These are phyloP conservation scores for Ramularia collo-cygni DNA, from an alignment of 2,329 filamentous ascomycete species.

Conservation along the genomic window DNA sequence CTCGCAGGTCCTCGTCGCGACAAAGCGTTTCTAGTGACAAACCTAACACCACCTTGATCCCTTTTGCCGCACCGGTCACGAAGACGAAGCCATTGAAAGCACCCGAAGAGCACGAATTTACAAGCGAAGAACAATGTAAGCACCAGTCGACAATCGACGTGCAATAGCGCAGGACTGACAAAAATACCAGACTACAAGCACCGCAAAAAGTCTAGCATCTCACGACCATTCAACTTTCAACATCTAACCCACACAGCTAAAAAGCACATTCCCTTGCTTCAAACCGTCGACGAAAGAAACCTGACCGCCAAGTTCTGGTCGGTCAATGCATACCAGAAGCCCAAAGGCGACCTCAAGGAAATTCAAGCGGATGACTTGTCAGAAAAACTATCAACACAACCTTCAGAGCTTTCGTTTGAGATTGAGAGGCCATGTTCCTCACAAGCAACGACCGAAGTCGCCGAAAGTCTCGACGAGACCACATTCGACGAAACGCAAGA, in stretches of 20 bases:
- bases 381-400: conserved; percentile 4
- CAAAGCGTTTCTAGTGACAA: conserved; percentile 1
- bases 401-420: conserved; percentile 1
- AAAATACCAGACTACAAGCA: conserved; percentile 19
- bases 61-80: conserved; percentile 9
- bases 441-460: conserved; percentile 8
- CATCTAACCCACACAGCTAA: conserved; percentile 55
- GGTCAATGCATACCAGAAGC: conserved; percentile 46
- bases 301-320: conserved; percentile 49
- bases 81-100: conserved; percentile 3
- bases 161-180: background rate
- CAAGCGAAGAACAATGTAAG: conserved; percentile 19
- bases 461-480: conserved; percentile 17
- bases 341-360: conserved; percentile 44
- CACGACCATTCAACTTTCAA: conserved; percentile 58
- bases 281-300: conserved; percentile 45
- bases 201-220: conserved; percentile 46
- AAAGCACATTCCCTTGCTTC: conserved; percentile 47
- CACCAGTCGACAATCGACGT: background rate
- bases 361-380: conserved; percentile 45
- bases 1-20: conserved; percentile 1
- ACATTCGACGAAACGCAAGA: conserved; percentile 22
- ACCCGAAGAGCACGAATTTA: conserved; percentile 10
- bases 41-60: conserved; percentile 9
- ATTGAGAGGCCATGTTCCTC: conserved; percentile 2